These are phyloP conservation scores for Pinus taeda DNA, from an alignment of 75 land plant genomes.

Conservation along the genomic window DNA sequence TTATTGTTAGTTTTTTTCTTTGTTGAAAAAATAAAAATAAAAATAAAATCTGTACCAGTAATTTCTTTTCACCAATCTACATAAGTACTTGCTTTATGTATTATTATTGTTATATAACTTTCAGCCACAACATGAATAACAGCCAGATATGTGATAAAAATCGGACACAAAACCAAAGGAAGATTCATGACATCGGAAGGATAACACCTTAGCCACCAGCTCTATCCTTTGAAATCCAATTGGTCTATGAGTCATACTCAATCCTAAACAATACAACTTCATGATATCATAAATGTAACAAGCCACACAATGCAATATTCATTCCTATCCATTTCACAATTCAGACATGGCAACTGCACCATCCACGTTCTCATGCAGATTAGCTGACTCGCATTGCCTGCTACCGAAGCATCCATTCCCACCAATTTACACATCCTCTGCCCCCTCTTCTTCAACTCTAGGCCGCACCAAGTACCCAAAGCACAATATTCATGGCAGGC, in stretches of 20 bases:
- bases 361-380: not conserved
- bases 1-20: too few relatives aligned
- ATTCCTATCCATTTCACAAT: not conserved
- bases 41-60: too few relatives aligned
- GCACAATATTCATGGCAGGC: not conserved
- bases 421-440: too few relatives aligned
- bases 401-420: not conserved
- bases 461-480: not conserved
- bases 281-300: not conserved
- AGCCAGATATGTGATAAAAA: too few relatives aligned
- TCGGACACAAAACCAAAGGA: too few relatives aligned
- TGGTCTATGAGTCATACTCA: not conserved
- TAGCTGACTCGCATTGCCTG: not conserved
- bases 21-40: too few relatives aligned
- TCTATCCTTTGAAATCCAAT: not conserved
- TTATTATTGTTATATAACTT: too few relatives aligned
- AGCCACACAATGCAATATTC: not conserved
- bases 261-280: not conserved
- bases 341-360: conserved; percentile 1
- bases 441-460: too few relatives aligned
- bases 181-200: too few relatives aligned
- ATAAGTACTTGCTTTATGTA: too few relatives aligned
- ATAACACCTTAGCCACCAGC: conserved; percentile 7
- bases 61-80: too few relatives aligned
- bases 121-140: too few relatives aligned